phyloP scores from a whole-genome alignment of 768 basidiomycete genomes.

The Collybia nuda region DNA sequence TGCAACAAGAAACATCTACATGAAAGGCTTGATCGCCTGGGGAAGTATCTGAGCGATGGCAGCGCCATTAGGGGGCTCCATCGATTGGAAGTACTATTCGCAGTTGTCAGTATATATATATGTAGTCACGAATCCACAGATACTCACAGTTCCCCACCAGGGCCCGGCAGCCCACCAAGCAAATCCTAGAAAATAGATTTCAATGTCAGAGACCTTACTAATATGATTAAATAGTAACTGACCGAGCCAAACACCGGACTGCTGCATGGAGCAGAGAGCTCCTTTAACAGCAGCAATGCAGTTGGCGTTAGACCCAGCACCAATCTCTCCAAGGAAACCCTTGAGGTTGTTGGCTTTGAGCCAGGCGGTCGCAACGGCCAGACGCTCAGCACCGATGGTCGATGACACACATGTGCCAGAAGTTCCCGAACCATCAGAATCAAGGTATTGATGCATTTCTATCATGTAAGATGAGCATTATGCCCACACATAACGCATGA shows the following conservation, averaged over 20 bases:
- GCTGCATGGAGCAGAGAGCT: constrained; percentile 59
- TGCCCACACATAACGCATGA: neutral
- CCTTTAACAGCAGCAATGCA: constrained; percentile 52
- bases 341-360: constrained; percentile 57
- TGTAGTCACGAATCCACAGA: neutral
- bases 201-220: neutral
- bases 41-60: constrained; percentile 55
- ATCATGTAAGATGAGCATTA: neutral
- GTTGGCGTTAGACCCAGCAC: constrained; percentile 44
- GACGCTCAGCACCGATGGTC: constrained; percentile 59
- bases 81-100: constrained; percentile 55
- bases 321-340: constrained; percentile 66
- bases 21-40: constrained; percentile 53
- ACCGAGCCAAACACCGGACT: constrained; percentile 59
- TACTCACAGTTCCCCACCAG: constrained; percentile 57
- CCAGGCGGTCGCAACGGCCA: constrained; percentile 57
- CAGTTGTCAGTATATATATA: constrained; percentile 5
- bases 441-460: constrained; percentile 76
- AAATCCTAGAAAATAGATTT: constrained; percentile 14
- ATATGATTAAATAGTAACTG: constrained; percentile 7
- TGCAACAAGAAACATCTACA: constrained; percentile 28
- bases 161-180: constrained; percentile 64
- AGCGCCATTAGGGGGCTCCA: constrained; percentile 59
- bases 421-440: constrained; percentile 62
- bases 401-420: constrained; percentile 51